phyloP scores from a whole-genome alignment of 108 stramenopile species.

The Nitzschia inconspicua region DNA sequence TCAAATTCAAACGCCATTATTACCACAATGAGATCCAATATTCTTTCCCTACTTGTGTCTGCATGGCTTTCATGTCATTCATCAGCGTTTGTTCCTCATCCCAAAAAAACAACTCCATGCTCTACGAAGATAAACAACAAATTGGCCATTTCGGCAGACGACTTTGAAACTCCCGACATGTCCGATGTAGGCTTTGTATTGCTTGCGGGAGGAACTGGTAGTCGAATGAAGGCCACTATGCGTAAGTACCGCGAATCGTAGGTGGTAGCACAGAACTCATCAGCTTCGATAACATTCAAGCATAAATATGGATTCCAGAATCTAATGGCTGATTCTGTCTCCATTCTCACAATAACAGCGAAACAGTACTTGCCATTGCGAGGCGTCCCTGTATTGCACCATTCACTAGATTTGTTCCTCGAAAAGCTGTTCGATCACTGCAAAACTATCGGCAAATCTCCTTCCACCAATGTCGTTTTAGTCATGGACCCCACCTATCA shows the following conservation, averaged over 20 bases:
- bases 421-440: slow-evolving; percentile 44
- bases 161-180: slow-evolving; percentile 29
- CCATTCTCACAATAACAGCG: too few relatives aligned
- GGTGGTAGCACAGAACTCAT: too few relatives aligned
- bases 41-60: background rate
- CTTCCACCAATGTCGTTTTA: slow-evolving; percentile 70
- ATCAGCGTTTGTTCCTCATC: slow-evolving; percentile 6
- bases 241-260: too few relatives aligned
- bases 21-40: background rate
- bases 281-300: too few relatives aligned
- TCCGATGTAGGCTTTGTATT: slow-evolving; percentile 83
- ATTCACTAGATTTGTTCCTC: slow-evolving; percentile 89
- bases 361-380: slow-evolving; percentile 88
- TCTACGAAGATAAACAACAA: background rate
- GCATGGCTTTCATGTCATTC: background rate
- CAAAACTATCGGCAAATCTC: slow-evolving; percentile 14
- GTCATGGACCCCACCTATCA: slow-evolving; percentile 91
- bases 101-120: background rate
- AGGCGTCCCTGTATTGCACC: slow-evolving; percentile 81
- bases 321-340: too few relatives aligned
- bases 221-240: slow-evolving; percentile 89
- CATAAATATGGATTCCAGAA: too few relatives aligned
- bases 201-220: slow-evolving; percentile 92
- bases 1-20: background rate
- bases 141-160: background rate